These are phyloP conservation scores for Hyaloscypha bicolor DNA, from an alignment of 495 filamentous ascomycete species.

Conservation along the genomic window DNA sequence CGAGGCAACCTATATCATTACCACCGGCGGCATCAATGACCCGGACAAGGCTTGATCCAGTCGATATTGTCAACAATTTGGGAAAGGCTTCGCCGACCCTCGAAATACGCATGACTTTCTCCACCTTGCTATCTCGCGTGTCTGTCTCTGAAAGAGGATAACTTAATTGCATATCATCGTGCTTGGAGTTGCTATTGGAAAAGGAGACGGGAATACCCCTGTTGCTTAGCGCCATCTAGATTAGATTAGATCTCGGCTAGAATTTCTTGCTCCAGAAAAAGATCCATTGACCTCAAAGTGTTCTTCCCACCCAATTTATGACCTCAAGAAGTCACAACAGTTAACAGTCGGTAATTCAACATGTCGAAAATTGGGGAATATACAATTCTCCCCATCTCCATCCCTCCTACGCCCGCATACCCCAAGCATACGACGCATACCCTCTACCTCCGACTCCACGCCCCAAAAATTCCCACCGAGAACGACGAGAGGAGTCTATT, in stretches of 20 bases:
- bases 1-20: constrained; percentile 80
- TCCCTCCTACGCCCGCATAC: constrained; percentile 63
- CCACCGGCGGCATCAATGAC: constrained; percentile 75
- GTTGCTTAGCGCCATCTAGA: constrained; percentile 19
- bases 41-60: constrained; percentile 55
- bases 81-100: not conserved
- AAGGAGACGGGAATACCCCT: constrained; percentile 8
- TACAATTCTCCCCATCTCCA: constrained; percentile 54
- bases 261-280: constrained; percentile 23
- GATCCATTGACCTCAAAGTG: constrained; percentile 13
- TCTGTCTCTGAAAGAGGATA: not conserved
- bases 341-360: not conserved
- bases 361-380: constrained; percentile 46
- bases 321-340: constrained; percentile 1
- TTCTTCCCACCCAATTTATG: not conserved
- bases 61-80: not conserved
- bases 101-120: not conserved
- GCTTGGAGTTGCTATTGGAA: constrained; percentile 26
- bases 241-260: constrained; percentile 30
- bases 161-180: constrained; percentile 11
- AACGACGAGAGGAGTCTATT: constrained; percentile 79
- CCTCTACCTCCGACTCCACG: constrained; percentile 82
- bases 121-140: constrained; percentile 1
- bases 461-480: constrained; percentile 72
- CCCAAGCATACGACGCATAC: constrained; percentile 70